A percentile compares a stretch with the other conserved stretches of the same genome.
phyloP scores from a whole-genome alignment of 2,329 filamentous ascomycete species.

The Nannizziopsis arthrosporioides region DNA sequence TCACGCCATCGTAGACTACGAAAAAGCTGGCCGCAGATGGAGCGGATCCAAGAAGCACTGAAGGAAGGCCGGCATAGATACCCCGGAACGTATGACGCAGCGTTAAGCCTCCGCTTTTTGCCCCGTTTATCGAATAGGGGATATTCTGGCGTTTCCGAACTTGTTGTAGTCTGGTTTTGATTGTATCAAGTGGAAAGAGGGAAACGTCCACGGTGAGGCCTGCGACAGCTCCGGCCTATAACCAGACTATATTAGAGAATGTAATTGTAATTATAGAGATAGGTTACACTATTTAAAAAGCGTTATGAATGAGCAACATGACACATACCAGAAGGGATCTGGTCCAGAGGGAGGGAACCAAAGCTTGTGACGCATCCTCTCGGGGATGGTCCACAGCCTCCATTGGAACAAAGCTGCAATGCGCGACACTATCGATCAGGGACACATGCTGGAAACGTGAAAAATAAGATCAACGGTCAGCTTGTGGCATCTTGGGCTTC shows the following conservation, averaged over 20 bases:
- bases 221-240: slow-evolving; percentile 70
- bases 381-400: slow-evolving; percentile 22
- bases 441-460: not conserved
- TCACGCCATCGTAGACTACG: slow-evolving; percentile 76
- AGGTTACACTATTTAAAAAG: not conserved
- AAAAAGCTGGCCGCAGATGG: slow-evolving; percentile 96
- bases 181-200: slow-evolving; percentile 93
- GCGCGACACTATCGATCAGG: not conserved
- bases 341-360: slow-evolving; percentile 34
- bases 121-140: slow-evolving; percentile 62
- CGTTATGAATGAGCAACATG: not conserved
- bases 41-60: slow-evolving; percentile 78
- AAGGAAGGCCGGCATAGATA: slow-evolving; percentile 86
- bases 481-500: not conserved
- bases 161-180: slow-evolving; percentile 87
- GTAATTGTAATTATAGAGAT: not conserved
- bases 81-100: slow-evolving; percentile 74
- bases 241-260: not conserved
- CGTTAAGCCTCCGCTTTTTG: slow-evolving; percentile 34
- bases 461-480: not conserved
- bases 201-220: slow-evolving; percentile 94
- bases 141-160: slow-evolving; percentile 43
- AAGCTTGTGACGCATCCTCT: slow-evolving; percentile 21
- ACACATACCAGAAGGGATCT: slow-evolving; percentile 31
- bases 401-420: slow-evolving; percentile 10